These are phyloP conservation scores for Pythium utonaiense DNA, from an alignment of 352 stramenopile genomes.

Conservation along the genomic window DNA sequence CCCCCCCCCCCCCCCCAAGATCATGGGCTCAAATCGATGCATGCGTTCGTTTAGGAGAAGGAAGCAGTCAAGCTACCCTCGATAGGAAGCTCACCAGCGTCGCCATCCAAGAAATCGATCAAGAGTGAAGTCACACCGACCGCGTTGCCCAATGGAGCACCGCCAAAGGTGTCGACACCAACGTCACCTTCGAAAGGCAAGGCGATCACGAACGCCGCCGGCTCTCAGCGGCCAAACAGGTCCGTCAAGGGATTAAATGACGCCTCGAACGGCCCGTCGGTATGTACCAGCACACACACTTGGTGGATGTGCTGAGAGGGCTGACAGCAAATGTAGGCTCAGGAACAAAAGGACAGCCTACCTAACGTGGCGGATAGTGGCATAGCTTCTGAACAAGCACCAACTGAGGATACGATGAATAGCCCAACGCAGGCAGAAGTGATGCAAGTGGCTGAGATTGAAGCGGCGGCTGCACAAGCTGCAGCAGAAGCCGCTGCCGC, in stretches of 20 bases:
- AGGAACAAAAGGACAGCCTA: neutral
- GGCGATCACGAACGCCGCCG: neutral
- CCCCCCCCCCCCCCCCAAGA: too few relatives aligned
- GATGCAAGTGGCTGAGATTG: conserved; percentile 3
- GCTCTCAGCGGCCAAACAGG: neutral
- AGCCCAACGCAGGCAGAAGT: neutral
- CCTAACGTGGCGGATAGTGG: neutral
- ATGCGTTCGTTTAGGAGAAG: conserved; percentile 17
- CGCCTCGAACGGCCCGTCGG: neutral
- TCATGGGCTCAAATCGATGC: neutral
- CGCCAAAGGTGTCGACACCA: neutral
- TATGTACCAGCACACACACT: neutral
- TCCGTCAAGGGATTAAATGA: neutral
- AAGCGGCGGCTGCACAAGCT: conserved; percentile 2
- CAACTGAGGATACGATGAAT: neutral
- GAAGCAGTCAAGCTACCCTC: conserved; percentile 44
- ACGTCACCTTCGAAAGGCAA: conserved; percentile 2
- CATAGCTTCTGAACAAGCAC: neutral
- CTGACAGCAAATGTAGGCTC: too few relatives aligned
- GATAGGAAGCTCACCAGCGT: conserved; percentile 21
- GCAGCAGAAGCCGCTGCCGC: neutral
- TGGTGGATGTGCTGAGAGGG: too few relatives aligned
- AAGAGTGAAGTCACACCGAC: conserved; percentile 8
- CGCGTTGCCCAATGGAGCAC: neutral
- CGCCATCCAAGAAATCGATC: conserved; percentile 29